Evolutionary conservation across 371 early-diverging fungal genomes (phyloP).

Genomic region (Apophysomyces elegans): DNA sequence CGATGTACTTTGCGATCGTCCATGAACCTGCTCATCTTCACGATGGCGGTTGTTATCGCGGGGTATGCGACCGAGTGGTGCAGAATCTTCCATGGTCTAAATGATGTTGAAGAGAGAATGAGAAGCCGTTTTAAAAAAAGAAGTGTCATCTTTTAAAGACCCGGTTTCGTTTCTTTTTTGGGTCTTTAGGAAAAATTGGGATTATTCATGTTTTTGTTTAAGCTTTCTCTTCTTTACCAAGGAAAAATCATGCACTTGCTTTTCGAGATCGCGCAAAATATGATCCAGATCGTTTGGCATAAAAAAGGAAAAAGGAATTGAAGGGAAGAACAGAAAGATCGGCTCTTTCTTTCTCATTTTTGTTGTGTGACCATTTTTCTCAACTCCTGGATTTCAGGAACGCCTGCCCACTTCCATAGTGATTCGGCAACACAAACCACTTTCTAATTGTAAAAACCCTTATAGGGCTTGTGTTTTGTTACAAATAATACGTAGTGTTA

Average conservation of each 20-base stretch:
- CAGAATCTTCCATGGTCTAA: slow-evolving; percentile 11
- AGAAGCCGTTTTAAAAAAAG: not conserved
- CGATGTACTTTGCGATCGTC: slow-evolving; percentile 14
- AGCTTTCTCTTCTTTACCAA: slow-evolving; percentile 26
- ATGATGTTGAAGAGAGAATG: not conserved
- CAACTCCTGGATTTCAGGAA: too few relatives aligned
- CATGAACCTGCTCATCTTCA: not conserved
- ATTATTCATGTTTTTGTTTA: too few relatives aligned
- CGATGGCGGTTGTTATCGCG: not conserved
- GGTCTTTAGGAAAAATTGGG: too few relatives aligned
- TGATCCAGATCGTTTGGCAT: slow-evolving; percentile 35
- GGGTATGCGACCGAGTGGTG: not conserved
- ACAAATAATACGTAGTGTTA: too few relatives aligned
- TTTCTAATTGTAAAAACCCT: too few relatives aligned
- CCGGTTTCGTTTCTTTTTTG: not conserved
- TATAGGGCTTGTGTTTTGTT: too few relatives aligned
- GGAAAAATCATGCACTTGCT: slow-evolving; percentile 47
- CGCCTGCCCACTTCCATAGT: too few relatives aligned
- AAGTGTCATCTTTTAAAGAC: slow-evolving; percentile 2
- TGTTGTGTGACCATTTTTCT: slow-evolving; percentile 15
- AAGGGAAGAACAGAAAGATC: slow-evolving; percentile 9
- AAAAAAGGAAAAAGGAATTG: slow-evolving; percentile 19
- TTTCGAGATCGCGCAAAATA: slow-evolving; percentile 44
- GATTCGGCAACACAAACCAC: too few relatives aligned
- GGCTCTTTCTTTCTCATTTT: not conserved